Evolutionary conservation across 106 monocot genomes (phyloP), one percentile per base, ranked within the genome.

Genomic region (Phalaenopsis aphrodite): DNA sequence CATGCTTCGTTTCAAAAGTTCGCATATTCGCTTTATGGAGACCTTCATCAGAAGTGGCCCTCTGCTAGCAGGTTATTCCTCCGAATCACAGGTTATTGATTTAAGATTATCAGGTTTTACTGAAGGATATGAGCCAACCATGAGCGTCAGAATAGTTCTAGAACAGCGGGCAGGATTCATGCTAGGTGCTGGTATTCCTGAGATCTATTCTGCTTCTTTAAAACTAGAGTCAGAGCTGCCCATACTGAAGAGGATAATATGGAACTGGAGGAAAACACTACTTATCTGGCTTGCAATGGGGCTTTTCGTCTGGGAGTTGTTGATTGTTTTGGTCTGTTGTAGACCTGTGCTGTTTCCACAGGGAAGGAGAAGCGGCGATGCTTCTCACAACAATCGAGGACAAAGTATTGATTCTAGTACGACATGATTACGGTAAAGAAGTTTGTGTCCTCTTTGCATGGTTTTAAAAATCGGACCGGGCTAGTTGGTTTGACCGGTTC

Each of bases 1-100:
- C 89, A 96, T 96, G 91, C 82, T 96, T 15, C 83, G 67, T 43
- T 96, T 85, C 80, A 96, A 93, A 84, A 96, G 95, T 68, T 79
- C 87, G 76, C 81, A 83, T 48, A 90, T 96, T 52, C 91, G 85
- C 58, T 78, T 88, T 21, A 3, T 86, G 41, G 88, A 91, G 76
- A 91, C 89, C 38, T 86, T 91, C 69, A 47, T 93, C 3, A 93
- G 71, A 85, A 89, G 83, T 47, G 87, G 66, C 30, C 66, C 80
- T 45, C 78, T 96, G 18, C 41, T 96, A 52, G 79, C 89, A 47
- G 95, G 93, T 37, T 91, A 91, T 79, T 85, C 86, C n/a, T 91
- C 91, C 0, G 93, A 96, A 75, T 83, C 93, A 17, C 93, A 96
- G 75, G 78, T 55, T 43, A 72, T 96, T 42, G 88, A 77, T 56